Conservation (phyloP, 2,329 filamentous ascomycete genomes). For the Bipolaris cookei region DNA sequence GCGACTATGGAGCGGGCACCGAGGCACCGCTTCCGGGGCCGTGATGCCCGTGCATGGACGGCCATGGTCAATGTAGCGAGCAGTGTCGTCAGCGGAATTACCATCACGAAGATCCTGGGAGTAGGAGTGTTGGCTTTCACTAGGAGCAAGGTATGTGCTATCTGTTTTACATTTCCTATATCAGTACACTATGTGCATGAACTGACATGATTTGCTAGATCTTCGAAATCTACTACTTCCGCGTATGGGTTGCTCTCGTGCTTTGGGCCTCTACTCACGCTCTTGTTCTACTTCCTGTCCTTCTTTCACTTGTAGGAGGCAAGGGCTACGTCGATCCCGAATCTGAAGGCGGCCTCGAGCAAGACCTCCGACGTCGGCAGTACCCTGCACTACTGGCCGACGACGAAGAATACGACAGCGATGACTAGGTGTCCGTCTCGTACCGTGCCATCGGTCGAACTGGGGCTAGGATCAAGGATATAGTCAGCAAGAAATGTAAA, state of each 20-base stretch:
- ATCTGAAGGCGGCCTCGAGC: constrained; percentile 84
- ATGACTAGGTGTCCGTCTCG: constrained; percentile 29
- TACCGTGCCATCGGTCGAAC: background rate
- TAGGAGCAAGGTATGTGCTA: constrained; percentile 68
- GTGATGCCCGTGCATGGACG: constrained; percentile 87
- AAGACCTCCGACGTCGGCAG: constrained; percentile 80
- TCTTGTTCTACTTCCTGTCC: constrained; percentile 88
- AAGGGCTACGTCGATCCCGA: constrained; percentile 85
- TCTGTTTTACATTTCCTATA: background rate
- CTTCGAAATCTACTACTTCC: constrained; percentile 99
- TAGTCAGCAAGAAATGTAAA: background rate
- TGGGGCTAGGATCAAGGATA: background rate
- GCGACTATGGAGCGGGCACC: constrained; percentile 80
- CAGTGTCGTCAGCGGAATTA: constrained; percentile 95
- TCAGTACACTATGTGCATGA: too few species aligned
- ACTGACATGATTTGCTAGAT: constrained; percentile 59
- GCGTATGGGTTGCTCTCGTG: constrained; percentile 92
- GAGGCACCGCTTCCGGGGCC: constrained; percentile 75
- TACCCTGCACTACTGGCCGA: constrained; percentile 75
- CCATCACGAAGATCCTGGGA: constrained; percentile 90
- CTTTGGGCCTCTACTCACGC: constrained; percentile 88
- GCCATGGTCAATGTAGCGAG: constrained; percentile 93
- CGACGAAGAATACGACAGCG: constrained; percentile 73
- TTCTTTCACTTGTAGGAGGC: constrained; percentile 83
- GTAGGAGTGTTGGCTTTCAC: constrained; percentile 94